Base-by-base conservation (phyloP, 116 monocot species). In the Cymodocea nodosa region DNA sequence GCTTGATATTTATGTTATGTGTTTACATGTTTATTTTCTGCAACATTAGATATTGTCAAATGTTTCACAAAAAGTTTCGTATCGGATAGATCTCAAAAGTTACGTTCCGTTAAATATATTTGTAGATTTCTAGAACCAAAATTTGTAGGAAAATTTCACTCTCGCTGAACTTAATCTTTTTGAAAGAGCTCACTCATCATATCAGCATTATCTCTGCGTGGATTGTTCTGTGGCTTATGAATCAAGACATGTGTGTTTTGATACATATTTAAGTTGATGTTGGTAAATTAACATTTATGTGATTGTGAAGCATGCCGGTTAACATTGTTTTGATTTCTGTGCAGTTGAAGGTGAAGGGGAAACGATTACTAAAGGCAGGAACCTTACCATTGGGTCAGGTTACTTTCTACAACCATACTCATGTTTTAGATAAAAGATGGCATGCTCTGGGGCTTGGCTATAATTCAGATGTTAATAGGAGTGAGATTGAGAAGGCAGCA, bases 321-420 rank as follows among this genome's bases (percentile, higher is more conserved):
- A 62, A 62, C 37, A 39, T 62, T 62, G 64, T 20, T 13, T 55
- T 35, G 35, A 9, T 67, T 35, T 36, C n/a, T 53, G 83, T 82
- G 66, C 71, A 78, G 53, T 65, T 40, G 57, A 75, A 58, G 23
- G 20, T 25, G 23, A 65, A 51, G 37, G 71, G 48, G 34, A 80
- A 76, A 23, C 64, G 61, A 53, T 75, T 84, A 50, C 67, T 82
- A 76, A 79, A 68, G 70, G 71, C 77, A 51, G 73, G 86, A 73
- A 69, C 85, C 25, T 66, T 92, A 11, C 87, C 86, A 2, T 58
- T 77, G 66, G 92, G 83, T 71, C 78, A 86, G 49, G 74, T 99
- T 54, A 70, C 76, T 20, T 92, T 99, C 57, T 67, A 89, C 70
- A 75, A 80, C 63, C 81, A 73, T 6, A 71, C 89, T 9, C 72